Evolutionary conservation across 1,284 basidiomycete species (phyloP), one percentile per base, ranked within the genome.

Genomic region (Kwoniella shivajii): DNA sequence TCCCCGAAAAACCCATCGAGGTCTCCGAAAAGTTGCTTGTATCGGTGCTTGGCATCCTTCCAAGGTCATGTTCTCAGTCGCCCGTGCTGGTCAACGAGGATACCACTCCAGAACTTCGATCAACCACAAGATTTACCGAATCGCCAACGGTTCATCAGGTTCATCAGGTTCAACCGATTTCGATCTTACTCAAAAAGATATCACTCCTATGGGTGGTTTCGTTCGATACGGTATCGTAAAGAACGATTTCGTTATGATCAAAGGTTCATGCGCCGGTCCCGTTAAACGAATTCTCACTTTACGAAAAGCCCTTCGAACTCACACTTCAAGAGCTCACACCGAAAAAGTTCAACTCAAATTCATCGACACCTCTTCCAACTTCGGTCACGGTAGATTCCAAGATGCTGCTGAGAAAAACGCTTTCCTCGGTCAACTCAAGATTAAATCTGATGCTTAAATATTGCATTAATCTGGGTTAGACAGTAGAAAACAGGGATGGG

Each of bases 11-110:
- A 58, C 59, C 42, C 95, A 99, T 87, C 95, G 95, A 82, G 95
- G 95, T 91, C 90, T 97, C 72, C 90, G 94, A 80, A 97, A 98
- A 83, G 93, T 97, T 70, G 95, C 95, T 78, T 99, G 96, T 88
- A 98, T 99, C 75, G 95, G 95, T 84, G 67, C 65, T 57, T 70
- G 65, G 65, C 68, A 70, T 52, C 68, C 66, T 45, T 61, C 59
- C 45, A 64, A 60, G 54, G 94, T 97, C 85, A 98, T 98, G 94
- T 99, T 92, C 88, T 96, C 93, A 47, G 96, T 99, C 69, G 95
- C 94, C 60, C 95, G 96, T 84, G 93, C 96, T 67, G 96, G 96
- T 92, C 95, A 99, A 88, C 90, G 96, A 80, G 95, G 95, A 78
- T 99, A 98, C 85, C 94, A 98, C 80, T 93, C 97, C 83, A 92